These are phyloP conservation scores for Chenopodium suecicum DNA, from an alignment of 148 eudicot genomes.

Conservation along the genomic window DNA sequence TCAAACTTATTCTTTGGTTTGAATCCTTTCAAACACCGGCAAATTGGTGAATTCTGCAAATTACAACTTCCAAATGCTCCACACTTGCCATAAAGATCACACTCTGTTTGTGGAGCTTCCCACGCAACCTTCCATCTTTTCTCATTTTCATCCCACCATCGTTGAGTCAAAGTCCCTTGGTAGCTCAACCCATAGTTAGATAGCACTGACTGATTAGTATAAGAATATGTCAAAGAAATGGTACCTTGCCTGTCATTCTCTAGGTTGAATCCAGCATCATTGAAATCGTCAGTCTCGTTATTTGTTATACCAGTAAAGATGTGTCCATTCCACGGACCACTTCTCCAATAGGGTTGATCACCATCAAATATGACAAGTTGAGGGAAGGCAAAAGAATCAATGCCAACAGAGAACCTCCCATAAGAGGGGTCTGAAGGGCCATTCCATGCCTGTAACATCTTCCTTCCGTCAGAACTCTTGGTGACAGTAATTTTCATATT, in stretches of 20 bases:
- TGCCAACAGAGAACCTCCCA: conserved; percentile 20
- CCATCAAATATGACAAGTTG: conserved; percentile 6
- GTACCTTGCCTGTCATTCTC: conserved; percentile 14
- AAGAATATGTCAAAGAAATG: conserved; percentile 8
- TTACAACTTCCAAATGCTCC: conserved; percentile 26
- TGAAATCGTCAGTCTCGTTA: not conserved
- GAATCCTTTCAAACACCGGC: conserved; percentile 25
- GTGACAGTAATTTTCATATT: conserved; percentile 29
- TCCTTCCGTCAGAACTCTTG: conserved; percentile 4
- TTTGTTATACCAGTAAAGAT: conserved; percentile 15
- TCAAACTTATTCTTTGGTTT: conserved; percentile 8
- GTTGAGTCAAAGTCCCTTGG: conserved; percentile 6
- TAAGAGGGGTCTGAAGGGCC: conserved; percentile 26
- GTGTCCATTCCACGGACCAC: conserved; percentile 34
- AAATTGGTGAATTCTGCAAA: not conserved
- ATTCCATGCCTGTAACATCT: conserved; percentile 24
- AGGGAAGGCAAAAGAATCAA: not conserved
- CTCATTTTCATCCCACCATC: conserved; percentile 3
- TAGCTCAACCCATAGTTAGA: conserved; percentile 2
- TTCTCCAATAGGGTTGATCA: conserved; percentile 12
- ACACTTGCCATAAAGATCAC: conserved; percentile 26
- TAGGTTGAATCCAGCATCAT: conserved; percentile 16
- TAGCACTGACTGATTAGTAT: not conserved
- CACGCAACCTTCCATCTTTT: not conserved
- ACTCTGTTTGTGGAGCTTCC: not conserved